Evolutionary conservation across 371 early-diverging fungal species (phyloP).

Genomic region (Choanephora cucurbitarum): DNA sequence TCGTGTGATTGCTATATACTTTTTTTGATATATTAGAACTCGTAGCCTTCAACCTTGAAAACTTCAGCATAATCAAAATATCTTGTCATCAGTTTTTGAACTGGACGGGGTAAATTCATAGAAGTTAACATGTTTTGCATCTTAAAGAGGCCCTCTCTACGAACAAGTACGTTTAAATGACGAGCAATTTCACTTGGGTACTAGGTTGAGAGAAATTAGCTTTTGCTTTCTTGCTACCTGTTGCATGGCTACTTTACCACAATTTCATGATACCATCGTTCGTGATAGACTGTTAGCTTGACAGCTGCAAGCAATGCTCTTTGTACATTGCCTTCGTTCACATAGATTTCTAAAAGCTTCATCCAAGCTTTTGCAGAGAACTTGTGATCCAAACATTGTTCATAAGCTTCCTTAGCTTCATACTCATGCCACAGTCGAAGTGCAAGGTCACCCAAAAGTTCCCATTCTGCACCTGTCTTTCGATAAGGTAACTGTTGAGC

Average conservation of each 20-base stretch:
- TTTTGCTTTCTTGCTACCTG: background rate
- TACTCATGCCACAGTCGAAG: constrained; percentile 80
- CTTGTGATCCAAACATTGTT: constrained; percentile 81
- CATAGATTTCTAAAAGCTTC: constrained; percentile 80
- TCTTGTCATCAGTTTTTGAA: constrained; percentile 75
- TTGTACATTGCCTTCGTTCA: constrained; percentile 75
- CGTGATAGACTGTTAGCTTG: constrained; percentile 77
- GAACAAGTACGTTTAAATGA: constrained; percentile 78
- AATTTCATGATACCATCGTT: constrained; percentile 84
- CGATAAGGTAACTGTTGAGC: constrained; percentile 77
- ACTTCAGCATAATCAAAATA: constrained; percentile 83
- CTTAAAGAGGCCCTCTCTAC: constrained; percentile 84
- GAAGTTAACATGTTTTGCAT: constrained; percentile 86
- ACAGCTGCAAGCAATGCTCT: constrained; percentile 78
- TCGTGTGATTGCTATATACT: background rate
- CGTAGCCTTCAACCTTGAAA: constrained; percentile 79
- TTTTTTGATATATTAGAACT: constrained; percentile 44
- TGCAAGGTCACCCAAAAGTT: constrained; percentile 89
- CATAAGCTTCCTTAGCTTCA: constrained; percentile 90
- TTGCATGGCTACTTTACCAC: constrained; percentile 56
- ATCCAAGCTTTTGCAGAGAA: constrained; percentile 88
- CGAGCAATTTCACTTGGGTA: constrained; percentile 88
- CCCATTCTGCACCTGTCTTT: constrained; percentile 95
- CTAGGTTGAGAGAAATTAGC: constrained; percentile 21
- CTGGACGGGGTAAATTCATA: constrained; percentile 80